Conservation (phyloP, 192 early-diverging fungal genomes). For the Entomortierella lignicola region DNA sequence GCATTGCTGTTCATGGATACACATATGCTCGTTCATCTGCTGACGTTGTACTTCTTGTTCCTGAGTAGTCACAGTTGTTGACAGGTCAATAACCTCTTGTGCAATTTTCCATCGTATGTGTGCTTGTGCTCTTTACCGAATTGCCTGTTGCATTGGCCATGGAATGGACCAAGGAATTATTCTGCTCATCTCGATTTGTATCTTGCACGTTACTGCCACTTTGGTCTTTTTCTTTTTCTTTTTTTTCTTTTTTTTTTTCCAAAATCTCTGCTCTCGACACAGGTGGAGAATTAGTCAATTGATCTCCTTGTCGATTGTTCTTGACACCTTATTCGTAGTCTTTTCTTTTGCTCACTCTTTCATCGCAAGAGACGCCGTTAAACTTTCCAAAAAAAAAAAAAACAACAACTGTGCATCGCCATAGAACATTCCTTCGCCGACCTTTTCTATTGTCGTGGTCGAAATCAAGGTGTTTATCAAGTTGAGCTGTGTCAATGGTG, state of each 20-base stretch:
- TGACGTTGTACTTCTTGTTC: conserved; percentile 92
- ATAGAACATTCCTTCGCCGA: conserved; percentile 82
- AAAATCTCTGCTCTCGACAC: conserved; percentile 88
- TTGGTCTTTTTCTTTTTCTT: too few species aligned
- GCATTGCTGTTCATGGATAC: conserved; percentile 95
- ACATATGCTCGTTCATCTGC: conserved; percentile 96
- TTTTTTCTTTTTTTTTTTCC: conserved; percentile 91
- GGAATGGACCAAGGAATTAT: conserved; percentile 84
- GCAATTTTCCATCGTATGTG: conserved; percentile 97
- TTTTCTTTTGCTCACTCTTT: conserved; percentile 90
- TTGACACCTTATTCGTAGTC: conserved; percentile 78
- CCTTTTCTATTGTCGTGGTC: conserved; percentile 84
- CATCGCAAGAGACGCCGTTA: conserved; percentile 73
- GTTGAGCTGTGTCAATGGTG: conserved; percentile 78
- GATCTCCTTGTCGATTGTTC: conserved; percentile 80
- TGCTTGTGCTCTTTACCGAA: conserved; percentile 93
- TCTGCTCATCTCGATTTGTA: conserved; percentile 88
- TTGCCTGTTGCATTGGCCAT: conserved; percentile 86
- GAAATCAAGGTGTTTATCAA: conserved; percentile 93
- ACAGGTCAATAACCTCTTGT: conserved; percentile 89
- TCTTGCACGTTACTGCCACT: conserved; percentile 93
- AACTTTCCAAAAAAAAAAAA: conserved; percentile 51
- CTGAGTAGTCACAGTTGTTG: conserved; percentile 94
- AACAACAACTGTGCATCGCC: conserved; percentile 95
- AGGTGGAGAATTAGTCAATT: conserved; percentile 97